Base-by-base conservation (phyloP, 2,329 filamentous ascomycete genomes). In the Penicillium capsulatum region DNA sequence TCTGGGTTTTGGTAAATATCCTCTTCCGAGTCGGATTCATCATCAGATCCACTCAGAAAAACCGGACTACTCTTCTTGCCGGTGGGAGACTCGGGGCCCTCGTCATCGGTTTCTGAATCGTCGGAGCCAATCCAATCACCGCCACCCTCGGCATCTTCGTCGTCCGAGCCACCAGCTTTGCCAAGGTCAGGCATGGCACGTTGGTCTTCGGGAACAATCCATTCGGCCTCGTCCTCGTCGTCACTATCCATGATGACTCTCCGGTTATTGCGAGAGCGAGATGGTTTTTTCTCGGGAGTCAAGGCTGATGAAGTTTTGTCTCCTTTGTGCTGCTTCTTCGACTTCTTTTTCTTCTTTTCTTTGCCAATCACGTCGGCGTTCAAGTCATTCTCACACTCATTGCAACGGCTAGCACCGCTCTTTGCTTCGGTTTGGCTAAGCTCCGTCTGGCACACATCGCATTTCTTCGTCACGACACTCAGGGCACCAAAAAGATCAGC, bases 401-500 rank as follows among this genome's bases (percentile, higher is more conserved):
- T 66, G 62, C 91, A 97, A 35, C 79, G 70, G 39, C 77, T 74
- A 11, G 69, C 69, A 15, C 76, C 78, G 17, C 64, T 59, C 9
- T 65, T 65, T 2, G 71, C 66, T 52, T 83, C 80, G 2, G 75
- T 72, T 16, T 69, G 67, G 11, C 73, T 75, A 13, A 95, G 67
- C 11, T 82, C 76, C 35, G 75, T 76, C 53, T 90, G 83, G 56
- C 90, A 96, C 45, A 95, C 80, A 55, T 90, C 86, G 58, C 90
- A 96, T 48, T 81, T 80, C 69, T 83, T 91, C 7, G 78, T 74
- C 50, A 81, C 73, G 40, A 96, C 84, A 43, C 80, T 87, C 56
- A 98, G 78, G 2, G 84, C 86, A 3, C 88, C 87, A 57, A 98
- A 84, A 55, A 96, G 75, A 57, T 92, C 84, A 0, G 89, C 86